These are phyloP conservation scores for Garcia nutans DNA, from an alignment of 345 rosid genomes.

Conservation along the genomic window DNA sequence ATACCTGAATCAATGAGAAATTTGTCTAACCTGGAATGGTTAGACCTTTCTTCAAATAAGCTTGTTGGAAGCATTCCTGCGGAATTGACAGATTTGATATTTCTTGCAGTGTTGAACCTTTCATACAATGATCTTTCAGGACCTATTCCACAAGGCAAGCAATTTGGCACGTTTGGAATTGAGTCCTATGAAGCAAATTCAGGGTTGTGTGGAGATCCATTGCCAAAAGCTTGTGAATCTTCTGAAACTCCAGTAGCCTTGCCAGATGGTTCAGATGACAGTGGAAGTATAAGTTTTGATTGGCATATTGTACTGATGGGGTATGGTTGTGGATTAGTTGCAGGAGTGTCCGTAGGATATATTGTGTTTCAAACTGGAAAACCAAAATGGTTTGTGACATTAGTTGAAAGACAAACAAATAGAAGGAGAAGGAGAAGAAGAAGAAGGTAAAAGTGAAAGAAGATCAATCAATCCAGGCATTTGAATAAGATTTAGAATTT, in stretches of 20 bases:
- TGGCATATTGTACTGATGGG: constrained; percentile 15
- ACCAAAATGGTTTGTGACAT: constrained; percentile 10
- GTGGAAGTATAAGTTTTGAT: not conserved
- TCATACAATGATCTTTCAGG: constrained; percentile 11
- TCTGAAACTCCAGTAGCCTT: not conserved
- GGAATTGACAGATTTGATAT: not conserved
- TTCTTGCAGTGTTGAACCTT: constrained; percentile 1
- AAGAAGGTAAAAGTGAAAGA: not conserved
- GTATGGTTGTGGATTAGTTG: constrained; percentile 9
- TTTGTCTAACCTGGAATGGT: constrained; percentile 1
- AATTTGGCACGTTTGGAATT: not conserved
- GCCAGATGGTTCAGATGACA: not conserved
- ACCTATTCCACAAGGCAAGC: constrained; percentile 1
- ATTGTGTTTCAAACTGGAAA: not conserved
- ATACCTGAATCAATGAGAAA: not conserved
- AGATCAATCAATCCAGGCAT: no score
- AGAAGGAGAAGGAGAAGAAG: not conserved
- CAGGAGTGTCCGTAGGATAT: not conserved
- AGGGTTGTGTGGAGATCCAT: constrained; percentile 6
- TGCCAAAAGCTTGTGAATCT: not conserved
- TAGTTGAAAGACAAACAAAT: not conserved
- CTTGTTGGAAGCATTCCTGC: constrained; percentile 7
- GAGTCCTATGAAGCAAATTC: constrained; percentile 4
- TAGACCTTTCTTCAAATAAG: constrained; percentile 21
- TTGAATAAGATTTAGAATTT: no score